Evolutionary conservation across 768 basidiomycete species (phyloP).

Genomic region (Pisolithus microcarpus): DNA sequence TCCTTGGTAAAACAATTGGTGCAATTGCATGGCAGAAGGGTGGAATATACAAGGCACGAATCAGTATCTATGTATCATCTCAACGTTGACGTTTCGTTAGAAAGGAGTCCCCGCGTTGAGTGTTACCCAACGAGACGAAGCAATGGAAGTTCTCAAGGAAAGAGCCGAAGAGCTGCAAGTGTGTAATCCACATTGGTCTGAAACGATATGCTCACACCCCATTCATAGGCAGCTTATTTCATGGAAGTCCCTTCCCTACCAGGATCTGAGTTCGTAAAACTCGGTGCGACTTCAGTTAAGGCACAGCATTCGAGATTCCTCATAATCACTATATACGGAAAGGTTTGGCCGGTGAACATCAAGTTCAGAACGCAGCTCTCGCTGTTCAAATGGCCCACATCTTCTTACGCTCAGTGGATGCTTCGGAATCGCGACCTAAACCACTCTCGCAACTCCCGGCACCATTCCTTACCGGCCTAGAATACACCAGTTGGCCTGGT

Average conservation of each 20-base stretch:
- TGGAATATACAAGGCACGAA: slow-evolving; percentile 84
- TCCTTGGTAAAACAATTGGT: slow-evolving; percentile 79
- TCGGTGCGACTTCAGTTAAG: slow-evolving; percentile 42
- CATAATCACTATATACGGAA: not conserved
- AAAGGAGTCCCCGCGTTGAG: slow-evolving; percentile 80
- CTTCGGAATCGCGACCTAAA: slow-evolving; percentile 3
- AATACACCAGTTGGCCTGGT: slow-evolving; percentile 82
- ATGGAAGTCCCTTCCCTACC: slow-evolving; percentile 40
- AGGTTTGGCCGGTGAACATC: slow-evolving; percentile 86
- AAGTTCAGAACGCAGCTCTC: slow-evolving; percentile 79
- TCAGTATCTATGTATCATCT: not conserved
- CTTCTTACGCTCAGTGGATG: slow-evolving; percentile 45
- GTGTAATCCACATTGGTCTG: slow-evolving; percentile 4
- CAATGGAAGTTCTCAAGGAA: slow-evolving; percentile 57
- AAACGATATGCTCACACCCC: not conserved
- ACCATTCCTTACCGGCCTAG: slow-evolving; percentile 54
- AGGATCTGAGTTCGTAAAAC: slow-evolving; percentile 40
- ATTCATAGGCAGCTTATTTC: slow-evolving; percentile 58
- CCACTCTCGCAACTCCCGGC: slow-evolving; percentile 34
- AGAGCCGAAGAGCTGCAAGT: slow-evolving; percentile 66
- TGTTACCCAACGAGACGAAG: slow-evolving; percentile 67
- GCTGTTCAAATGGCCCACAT: slow-evolving; percentile 66
- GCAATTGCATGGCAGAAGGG: slow-evolving; percentile 96
- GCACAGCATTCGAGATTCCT: not conserved
- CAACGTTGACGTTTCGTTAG: slow-evolving; percentile 28